A percentile compares a stretch with the other conserved stretches of the same genome.
phyloP scores from a whole-genome alignment of 441 rosid species.

The Gossypium trilobum region DNA sequence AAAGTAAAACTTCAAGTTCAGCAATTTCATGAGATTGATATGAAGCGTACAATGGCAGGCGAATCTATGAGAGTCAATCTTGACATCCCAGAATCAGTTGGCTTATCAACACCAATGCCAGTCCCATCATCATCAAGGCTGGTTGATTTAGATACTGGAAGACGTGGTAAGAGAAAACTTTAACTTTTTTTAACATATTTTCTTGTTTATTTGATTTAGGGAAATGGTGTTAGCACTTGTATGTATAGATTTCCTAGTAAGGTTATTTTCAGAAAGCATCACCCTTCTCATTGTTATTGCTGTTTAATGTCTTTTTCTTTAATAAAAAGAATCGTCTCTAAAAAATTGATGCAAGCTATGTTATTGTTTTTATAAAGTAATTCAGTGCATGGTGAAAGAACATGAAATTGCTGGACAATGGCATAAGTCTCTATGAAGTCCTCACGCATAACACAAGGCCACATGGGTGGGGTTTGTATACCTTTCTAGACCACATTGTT shows the following conservation, averaged over 20 bases:
- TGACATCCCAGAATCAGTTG: conserved; percentile 87
- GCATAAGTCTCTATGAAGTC: too few species aligned
- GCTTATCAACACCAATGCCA: conserved; percentile 45
- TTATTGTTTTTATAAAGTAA: too few species aligned
- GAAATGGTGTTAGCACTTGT: conserved; percentile 3
- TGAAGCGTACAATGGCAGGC: conserved; percentile 29
- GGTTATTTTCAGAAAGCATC: conserved; percentile 5
- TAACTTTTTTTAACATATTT: conserved; percentile 19
- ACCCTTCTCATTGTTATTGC: background rate
- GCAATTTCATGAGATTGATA: conserved; percentile 33
- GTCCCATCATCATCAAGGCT: conserved; percentile 48
- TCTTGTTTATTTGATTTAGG: conserved; percentile 3
- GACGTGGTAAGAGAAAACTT: conserved; percentile 58
- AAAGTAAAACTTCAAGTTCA: conserved; percentile 49
- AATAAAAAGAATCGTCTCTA: background rate
- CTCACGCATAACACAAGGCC: too few species aligned
- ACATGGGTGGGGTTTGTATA: too few species aligned
- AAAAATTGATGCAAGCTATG: background rate
- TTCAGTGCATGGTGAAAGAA: background rate
- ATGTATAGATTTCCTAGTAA: background rate
- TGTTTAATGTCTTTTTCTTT: background rate
- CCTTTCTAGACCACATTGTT: too few species aligned
- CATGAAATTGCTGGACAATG: too few species aligned
- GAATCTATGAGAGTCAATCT: conserved; percentile 48
- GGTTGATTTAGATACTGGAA: conserved; percentile 49